Conservation (phyloP, 305 asterid species). For the Fraxinus floribunda region DNA sequence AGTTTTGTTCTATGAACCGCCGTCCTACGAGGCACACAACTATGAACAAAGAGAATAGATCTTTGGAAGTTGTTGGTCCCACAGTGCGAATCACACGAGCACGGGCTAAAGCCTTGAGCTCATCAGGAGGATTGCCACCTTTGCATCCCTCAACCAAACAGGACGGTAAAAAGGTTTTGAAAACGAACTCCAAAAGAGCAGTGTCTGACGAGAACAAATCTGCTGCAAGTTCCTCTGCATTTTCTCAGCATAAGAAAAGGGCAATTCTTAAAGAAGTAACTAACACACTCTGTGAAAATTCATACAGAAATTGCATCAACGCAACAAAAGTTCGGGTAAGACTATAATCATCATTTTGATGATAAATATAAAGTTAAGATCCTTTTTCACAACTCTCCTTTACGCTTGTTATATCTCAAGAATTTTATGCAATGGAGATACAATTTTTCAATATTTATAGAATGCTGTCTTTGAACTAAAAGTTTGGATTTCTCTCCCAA, state of each 20-base stretch:
- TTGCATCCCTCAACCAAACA: conserved; percentile 54
- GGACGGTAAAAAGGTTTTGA: conserved; percentile 38
- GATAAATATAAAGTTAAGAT: conserved; percentile 8
- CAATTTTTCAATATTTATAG: background rate
- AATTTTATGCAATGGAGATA: background rate
- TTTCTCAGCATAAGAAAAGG: conserved; percentile 55
- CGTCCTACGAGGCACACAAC: conserved; percentile 42
- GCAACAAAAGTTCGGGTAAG: conserved; percentile 55
- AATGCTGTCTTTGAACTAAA: background rate
- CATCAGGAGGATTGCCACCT: conserved; percentile 69
- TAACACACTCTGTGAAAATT: conserved; percentile 48
- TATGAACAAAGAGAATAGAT: conserved; percentile 60
- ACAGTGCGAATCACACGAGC: conserved; percentile 69
- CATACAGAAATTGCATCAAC: conserved; percentile 43
- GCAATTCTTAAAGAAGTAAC: conserved; percentile 82
- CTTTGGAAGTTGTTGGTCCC: conserved; percentile 40
- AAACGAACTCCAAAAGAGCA: conserved; percentile 57
- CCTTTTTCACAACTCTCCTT: background rate
- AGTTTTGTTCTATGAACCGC: conserved; percentile 28
- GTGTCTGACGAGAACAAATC: conserved; percentile 40
- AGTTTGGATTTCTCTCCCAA: conserved; percentile 6
- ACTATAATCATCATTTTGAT: conserved; percentile 5
- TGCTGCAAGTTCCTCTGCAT: conserved; percentile 32
- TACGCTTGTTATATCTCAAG: conserved; percentile 3
- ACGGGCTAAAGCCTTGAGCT: conserved; percentile 60